These are phyloP conservation scores for Aquanectria penicillioides DNA, from an alignment of 2,329 filamentous ascomycete genomes.

Conservation along the genomic window DNA sequence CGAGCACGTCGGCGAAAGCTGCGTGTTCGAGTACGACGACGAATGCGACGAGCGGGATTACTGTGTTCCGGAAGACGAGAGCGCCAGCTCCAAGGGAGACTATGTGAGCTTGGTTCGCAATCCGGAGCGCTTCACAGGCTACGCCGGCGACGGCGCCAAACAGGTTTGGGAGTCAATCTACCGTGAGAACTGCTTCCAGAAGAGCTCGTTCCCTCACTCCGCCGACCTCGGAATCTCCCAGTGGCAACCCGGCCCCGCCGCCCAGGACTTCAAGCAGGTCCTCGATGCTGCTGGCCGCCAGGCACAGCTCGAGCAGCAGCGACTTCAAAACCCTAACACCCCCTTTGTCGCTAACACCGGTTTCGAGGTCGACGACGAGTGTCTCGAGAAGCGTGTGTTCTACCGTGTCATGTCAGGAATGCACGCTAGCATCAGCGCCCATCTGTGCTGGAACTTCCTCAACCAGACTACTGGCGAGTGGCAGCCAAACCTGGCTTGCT, in stretches of 20 bases:
- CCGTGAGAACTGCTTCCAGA: constrained; percentile 93
- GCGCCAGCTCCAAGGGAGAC: constrained; percentile 85
- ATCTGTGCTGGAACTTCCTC: constrained; percentile 94
- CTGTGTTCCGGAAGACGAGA: constrained; percentile 95
- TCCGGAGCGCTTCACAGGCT: constrained; percentile 95
- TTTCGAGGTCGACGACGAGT: constrained; percentile 87
- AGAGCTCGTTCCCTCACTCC: constrained; percentile 69
- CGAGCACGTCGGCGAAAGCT: constrained; percentile 90
- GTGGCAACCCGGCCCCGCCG: constrained; percentile 61
- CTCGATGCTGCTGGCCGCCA: constrained; percentile 69
- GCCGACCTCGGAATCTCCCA: constrained; percentile 61
- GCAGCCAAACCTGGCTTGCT: constrained; percentile 91
- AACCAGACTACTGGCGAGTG: constrained; percentile 95
- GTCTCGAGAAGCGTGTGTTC: constrained; percentile 98
- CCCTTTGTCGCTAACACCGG: constrained; percentile 71
- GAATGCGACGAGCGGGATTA: constrained; percentile 98
- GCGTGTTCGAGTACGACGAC: constrained; percentile 96
- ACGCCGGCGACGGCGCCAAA: constrained; percentile 82
- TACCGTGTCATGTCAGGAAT: constrained; percentile 95
- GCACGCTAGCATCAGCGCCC: constrained; percentile 97
- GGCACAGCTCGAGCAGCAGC: constrained; percentile 66
- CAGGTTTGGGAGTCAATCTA: constrained; percentile 98
- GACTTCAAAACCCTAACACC: constrained; percentile 57
- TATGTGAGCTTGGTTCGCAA: constrained; percentile 96
- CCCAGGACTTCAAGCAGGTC: constrained; percentile 69